Evolutionary conservation across 805 yeast species (phyloP), one percentile per base, ranked within the genome.

Genomic region (Candida nonsorbophila): DNA sequence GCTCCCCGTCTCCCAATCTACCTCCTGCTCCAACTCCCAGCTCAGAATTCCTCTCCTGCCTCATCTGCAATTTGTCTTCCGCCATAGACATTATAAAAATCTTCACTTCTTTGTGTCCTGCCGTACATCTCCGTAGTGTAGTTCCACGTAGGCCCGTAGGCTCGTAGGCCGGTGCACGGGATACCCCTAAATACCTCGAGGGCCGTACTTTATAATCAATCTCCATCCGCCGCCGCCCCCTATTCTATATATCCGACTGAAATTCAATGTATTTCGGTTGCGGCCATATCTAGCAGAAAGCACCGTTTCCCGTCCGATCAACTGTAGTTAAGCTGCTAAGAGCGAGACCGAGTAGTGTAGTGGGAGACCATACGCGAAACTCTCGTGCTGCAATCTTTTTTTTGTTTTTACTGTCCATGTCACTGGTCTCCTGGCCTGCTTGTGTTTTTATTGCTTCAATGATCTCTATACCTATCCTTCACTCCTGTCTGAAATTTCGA

Each of bases 231-330:
- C 28, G 23, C 23, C 16, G 8, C 14, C 22, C 24, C 28, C 18
- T n/a, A 16, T 20, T 11, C 16, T 14, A 27, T 21, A 8, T 24
- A 25, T 25, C 12, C 14, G 5, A 3, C 29, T 28, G 13, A 11
- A 14, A 18, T 16, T 25, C 18, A 14, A 4, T 8, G 11, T 12
- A 29, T 50, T 35, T 53, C 67, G 69, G 72, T 65, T 67, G 69
- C 72, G 74, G 72, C 73, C 74, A 68, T 65, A 69, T 65, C 73
- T 61, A 66, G 70, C 64, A 62, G 73, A 69, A 67, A 67, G 69
- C 72, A 68, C 72, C 71, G 70, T 66, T 69, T 67, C 73, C 74
- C 74, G 74, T 67, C 73, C 73, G 74, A 67, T 66, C 74, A 67
- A 65, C 69, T 63, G 70, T 66, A 67, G 72, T 68, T 64, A 67